Evolutionary conservation across 108 stramenopile genomes (phyloP).

Genomic region (Seminavis robusta): DNA sequence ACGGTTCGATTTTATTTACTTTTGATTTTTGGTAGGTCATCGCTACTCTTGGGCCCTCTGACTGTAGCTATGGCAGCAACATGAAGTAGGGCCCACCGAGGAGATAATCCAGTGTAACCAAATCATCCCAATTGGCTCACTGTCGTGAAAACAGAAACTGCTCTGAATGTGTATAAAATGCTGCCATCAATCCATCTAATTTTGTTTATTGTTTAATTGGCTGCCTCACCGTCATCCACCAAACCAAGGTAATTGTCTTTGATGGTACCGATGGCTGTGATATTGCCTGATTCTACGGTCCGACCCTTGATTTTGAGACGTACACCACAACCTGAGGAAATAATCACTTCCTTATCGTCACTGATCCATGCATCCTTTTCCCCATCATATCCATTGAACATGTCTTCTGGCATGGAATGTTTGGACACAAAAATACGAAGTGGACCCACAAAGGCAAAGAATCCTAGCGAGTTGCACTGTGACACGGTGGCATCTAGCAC

Average conservation of each 20-base stretch:
- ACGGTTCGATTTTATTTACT: too few species aligned
- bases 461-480: constrained; percentile 86
- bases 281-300: constrained; percentile 89
- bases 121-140: too few species aligned
- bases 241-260: constrained; percentile 94
- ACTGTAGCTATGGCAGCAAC: too few species aligned
- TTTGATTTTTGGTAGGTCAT: too few species aligned
- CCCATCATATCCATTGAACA: constrained; percentile 90
- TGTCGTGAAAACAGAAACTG: too few species aligned
- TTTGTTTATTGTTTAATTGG: too few species aligned
- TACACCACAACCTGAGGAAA: constrained; percentile 84
- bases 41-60: too few species aligned
- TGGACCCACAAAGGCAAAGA: constrained; percentile 90
- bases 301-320: constrained; percentile 89
- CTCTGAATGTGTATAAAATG: too few species aligned
- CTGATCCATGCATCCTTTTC: constrained; percentile 90
- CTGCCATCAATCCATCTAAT: too few species aligned
- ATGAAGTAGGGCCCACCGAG: too few species aligned
- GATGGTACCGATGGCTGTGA: constrained; percentile 93
- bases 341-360: constrained; percentile 93
- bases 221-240: constrained; percentile 77
- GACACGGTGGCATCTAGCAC: constrained; percentile 91
- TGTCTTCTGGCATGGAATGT: constrained; percentile 93
- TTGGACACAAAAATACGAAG: constrained; percentile 91
- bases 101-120: too few species aligned